Evolutionary conservation across 768 basidiomycete species (phyloP).

Genomic region (Lactifluus subvellereus): DNA sequence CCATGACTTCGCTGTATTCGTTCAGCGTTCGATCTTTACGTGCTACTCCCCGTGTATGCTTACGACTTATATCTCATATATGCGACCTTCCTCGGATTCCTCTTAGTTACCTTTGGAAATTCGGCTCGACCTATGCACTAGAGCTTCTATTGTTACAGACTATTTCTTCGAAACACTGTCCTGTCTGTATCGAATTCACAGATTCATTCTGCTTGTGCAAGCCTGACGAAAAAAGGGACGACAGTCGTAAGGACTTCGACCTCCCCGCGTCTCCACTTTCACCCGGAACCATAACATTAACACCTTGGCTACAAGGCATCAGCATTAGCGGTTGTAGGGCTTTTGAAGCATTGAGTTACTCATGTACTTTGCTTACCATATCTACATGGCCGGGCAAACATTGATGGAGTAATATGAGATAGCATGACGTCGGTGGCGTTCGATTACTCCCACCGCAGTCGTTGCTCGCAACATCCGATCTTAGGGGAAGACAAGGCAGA

Average conservation of each 20-base stretch:
- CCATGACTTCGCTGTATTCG: conserved; percentile 2
- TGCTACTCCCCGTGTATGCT: conserved; percentile 5
- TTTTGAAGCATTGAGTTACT: too few relatives aligned
- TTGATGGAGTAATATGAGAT: too few relatives aligned
- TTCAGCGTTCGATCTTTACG: conserved; percentile 1
- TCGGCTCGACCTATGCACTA: background rate
- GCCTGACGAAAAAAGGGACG: background rate
- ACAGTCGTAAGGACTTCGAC: background rate
- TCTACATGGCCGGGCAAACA: too few relatives aligned
- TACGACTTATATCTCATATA: conserved; percentile 3
- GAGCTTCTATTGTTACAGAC: background rate
- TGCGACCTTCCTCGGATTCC: background rate
- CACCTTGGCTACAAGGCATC: too few relatives aligned
- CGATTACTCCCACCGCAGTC: too few relatives aligned
- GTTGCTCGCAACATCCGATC: too few relatives aligned
- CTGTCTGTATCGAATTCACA: background rate
- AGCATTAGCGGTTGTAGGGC: too few relatives aligned
- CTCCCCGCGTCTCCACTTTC: too few relatives aligned
- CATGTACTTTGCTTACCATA: too few relatives aligned
- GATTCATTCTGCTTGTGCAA: background rate
- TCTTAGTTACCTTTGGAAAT: background rate
- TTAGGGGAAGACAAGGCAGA: too few relatives aligned
- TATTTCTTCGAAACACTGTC: background rate
- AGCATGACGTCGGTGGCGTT: too few relatives aligned
- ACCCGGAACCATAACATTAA: too few relatives aligned